Percentiles rank a stretch among this genome's conserved stretches.
phyloP scores from a whole-genome alignment of 1,284 basidiomycete genomes.

The Kalmanozyma brasiliensis region DNA sequence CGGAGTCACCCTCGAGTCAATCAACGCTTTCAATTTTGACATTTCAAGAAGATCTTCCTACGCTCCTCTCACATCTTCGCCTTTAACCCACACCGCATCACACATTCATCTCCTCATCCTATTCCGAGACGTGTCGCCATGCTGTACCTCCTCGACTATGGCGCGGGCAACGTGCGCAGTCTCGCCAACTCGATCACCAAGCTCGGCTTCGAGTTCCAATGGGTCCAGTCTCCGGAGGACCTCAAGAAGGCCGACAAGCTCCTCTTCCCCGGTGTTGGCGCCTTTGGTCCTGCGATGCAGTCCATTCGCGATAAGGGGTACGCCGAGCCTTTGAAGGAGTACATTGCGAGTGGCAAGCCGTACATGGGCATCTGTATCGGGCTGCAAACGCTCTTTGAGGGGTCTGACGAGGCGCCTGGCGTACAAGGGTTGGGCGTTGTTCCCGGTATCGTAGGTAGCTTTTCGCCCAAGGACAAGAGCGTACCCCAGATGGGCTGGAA shows the following conservation, averaged over 20 bases:
- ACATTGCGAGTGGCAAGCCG: conserved; percentile 88
- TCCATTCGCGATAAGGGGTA: conserved; percentile 81
- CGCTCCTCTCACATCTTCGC: too few species aligned
- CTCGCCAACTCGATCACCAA: conserved; percentile 90
- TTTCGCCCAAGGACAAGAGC: conserved; percentile 71
- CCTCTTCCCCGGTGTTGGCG: conserved; percentile 97
- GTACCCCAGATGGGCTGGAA: conserved; percentile 99
- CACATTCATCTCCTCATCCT: not conserved
- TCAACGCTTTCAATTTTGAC: conserved; percentile 21
- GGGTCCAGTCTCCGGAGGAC: conserved; percentile 86
- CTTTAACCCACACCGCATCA: not conserved
- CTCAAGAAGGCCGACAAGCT: conserved; percentile 89
- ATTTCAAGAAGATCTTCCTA: too few species aligned
- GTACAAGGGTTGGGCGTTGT: conserved; percentile 62
- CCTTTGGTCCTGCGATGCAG: conserved; percentile 87
- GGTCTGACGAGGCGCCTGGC: conserved; percentile 73
- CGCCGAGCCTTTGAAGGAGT: conserved; percentile 81
- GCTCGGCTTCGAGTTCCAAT: conserved; percentile 88
- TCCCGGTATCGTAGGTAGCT: conserved; percentile 56
- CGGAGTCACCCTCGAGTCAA: not conserved
- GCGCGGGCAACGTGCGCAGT: conserved; percentile 66
- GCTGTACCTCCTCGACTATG: conserved; percentile 67
- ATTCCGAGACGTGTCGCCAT: conserved; percentile 19
- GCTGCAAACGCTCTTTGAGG: conserved; percentile 77
- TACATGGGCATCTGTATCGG: conserved; percentile 92